phyloP scores from a whole-genome alignment of 106 monocot species.

The Acorus calamus region DNA sequence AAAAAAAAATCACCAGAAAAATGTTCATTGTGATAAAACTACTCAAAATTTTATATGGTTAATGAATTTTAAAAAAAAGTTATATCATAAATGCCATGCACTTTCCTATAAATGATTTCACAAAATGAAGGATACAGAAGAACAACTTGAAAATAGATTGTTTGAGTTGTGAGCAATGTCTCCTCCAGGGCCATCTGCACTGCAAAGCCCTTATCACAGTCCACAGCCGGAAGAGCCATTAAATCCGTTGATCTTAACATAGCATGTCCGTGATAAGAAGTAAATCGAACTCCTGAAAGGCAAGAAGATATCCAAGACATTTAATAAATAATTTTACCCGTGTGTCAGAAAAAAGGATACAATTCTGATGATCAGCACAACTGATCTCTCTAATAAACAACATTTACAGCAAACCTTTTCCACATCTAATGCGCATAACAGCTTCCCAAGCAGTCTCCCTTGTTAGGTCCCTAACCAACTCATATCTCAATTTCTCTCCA shows the following conservation, averaged over 20 bases:
- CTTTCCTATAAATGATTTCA: too few species aligned
- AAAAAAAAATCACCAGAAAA: background rate
- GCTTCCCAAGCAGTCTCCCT: conserved; percentile 99
- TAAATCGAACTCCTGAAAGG: conserved; percentile 80
- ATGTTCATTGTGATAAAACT: too few species aligned
- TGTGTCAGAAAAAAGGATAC: too few species aligned
- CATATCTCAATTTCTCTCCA: conserved; percentile 64
- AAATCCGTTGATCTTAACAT: conserved; percentile 95
- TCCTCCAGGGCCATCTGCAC: conserved; percentile 90
- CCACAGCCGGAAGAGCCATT: conserved; percentile 93
- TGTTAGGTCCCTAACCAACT: conserved; percentile 75
- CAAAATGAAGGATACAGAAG: conserved; percentile 79
- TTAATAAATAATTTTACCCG: too few species aligned
- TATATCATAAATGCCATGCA: too few species aligned
- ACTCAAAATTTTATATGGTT: too few species aligned
- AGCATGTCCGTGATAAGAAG: conserved; percentile 93
- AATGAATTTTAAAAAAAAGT: too few species aligned
- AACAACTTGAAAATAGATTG: conserved; percentile 93
- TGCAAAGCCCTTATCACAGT: conserved; percentile 95
- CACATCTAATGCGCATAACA: conserved; percentile 96
- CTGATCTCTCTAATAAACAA: too few species aligned
- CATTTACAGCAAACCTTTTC: conserved; percentile 49
- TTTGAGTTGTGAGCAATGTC: conserved; percentile 76
- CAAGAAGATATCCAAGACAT: background rate
- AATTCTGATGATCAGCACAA: too few species aligned